Evolutionary conservation across 2,329 filamentous ascomycete species (phyloP), one percentile per base, ranked within the genome.

Genomic region (Colletotrichum eremochloae): DNA sequence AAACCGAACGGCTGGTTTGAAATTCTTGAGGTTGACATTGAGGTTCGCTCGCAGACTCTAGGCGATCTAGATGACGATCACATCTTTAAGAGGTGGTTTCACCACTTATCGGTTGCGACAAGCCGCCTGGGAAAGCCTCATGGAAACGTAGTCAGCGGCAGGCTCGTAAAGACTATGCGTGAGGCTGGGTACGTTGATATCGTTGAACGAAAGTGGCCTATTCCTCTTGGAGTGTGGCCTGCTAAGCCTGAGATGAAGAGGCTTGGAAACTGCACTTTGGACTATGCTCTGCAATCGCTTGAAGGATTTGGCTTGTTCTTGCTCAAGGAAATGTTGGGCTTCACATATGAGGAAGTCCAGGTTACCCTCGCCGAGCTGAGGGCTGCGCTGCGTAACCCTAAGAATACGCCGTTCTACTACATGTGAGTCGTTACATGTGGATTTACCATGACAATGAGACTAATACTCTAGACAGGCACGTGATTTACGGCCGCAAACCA

Each of bases 1-100:
- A 86, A 86, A 74, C 79, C 79, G 0, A 78, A 79, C 1, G 80
- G 79, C n/a, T 82, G 77, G 73, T 72, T 81, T 6, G 77, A 81
- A 66, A 70, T 80, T 48, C 67, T 78, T 0, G 79, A 80, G 38
- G 76, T 76, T 46, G 78, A 79, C 12, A 74, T 76, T 4, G 67
- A 70, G 12, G 53, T 74, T 5, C 70, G 73, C 3, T 71, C 66
- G 6, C 68, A 72, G 42, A 62, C 42, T 40, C 20, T 29, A 2
- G 57, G 50, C 29, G 46, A 57, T 0, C 18, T 56, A 2, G 48
- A 31, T 6, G 68, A 68, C 1, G 40, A 62, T 8, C 68, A 66
- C 31, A 14, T 66, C 11, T 73, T 63, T n/a, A n/a, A n/a, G n/a
- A n/a, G n/a, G n/a, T n/a, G n/a, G n/a, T n/a, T n/a, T n/a, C n/a